Evolutionary conservation across 257 asterid species (phyloP).

Genomic region (Cruciata laevipes): DNA sequence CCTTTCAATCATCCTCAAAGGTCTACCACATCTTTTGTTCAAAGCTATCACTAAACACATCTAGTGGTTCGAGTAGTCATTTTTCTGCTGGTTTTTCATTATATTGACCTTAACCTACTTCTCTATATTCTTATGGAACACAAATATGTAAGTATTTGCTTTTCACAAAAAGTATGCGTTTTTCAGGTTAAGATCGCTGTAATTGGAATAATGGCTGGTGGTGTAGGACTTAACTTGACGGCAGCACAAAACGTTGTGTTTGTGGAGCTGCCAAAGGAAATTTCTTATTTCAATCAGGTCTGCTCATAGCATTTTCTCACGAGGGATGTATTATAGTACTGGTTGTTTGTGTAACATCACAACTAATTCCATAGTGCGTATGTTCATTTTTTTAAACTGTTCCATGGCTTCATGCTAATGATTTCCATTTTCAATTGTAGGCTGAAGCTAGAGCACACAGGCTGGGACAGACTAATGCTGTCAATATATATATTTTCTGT

Average conservation of each 20-base stretch:
- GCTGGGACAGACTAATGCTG: constrained; percentile 80
- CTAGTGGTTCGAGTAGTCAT: neutral
- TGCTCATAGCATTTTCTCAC: neutral
- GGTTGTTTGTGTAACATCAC: neutral
- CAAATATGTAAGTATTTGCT: neutral
- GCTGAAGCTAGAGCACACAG: constrained; percentile 99
- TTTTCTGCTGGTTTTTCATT: neutral
- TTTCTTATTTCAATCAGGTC: constrained; percentile 82
- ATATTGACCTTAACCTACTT: neutral
- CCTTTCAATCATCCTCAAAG: constrained; percentile 77
- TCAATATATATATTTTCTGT: constrained; percentile 81
- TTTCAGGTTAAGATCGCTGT: constrained; percentile 82
- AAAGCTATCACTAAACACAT: neutral
- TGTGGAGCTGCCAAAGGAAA: constrained; percentile 76
- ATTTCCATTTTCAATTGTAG: constrained; percentile 34
- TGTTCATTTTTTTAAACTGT: neutral
- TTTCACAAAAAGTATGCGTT: constrained; percentile 5
- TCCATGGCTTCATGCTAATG: constrained; percentile 23
- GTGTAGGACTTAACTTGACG: constrained; percentile 88
- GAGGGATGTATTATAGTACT: neutral
- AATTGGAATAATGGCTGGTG: constrained; percentile 93
- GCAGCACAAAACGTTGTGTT: constrained; percentile 86
- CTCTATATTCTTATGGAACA: neutral
- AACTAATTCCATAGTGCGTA: neutral
- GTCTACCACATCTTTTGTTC: constrained; percentile 21